Conservation (phyloP, 495 filamentous ascomycete species). For the Penicillium robsamsonii region DNA sequence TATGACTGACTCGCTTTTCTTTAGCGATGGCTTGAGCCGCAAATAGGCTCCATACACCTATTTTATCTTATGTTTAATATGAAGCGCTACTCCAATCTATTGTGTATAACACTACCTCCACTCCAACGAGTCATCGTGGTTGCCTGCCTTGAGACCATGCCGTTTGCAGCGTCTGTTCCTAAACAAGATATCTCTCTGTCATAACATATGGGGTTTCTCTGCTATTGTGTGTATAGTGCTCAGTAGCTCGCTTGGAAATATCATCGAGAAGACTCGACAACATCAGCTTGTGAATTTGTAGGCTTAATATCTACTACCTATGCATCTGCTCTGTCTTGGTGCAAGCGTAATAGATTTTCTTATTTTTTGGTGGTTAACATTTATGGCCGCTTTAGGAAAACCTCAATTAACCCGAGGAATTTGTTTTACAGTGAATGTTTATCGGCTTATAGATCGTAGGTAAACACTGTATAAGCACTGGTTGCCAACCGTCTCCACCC, state of each 20-base stretch:
- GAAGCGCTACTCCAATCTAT: neutral
- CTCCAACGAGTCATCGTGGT: neutral
- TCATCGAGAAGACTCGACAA: neutral
- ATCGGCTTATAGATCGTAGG: too few species aligned
- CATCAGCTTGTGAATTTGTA: neutral
- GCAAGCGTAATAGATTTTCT: neutral
- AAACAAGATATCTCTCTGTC: neutral
- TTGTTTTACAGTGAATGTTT: neutral
- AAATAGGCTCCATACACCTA: neutral
- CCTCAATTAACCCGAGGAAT: neutral
- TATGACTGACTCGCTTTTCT: slow-evolving; percentile 1
- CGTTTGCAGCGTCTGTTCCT: slow-evolving; percentile 1
- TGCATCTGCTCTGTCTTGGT: neutral
- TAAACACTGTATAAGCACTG: neutral
- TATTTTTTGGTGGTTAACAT: too few species aligned
- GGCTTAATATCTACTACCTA: neutral
- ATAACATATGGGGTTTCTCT: neutral
- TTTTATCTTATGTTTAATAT: neutral
- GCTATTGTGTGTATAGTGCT: neutral
- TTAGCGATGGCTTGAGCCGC: slow-evolving; percentile 8
- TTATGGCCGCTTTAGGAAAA: neutral
- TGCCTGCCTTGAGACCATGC: neutral
- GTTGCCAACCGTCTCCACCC: neutral
- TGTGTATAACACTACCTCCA: slow-evolving; percentile 10
- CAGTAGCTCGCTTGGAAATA: neutral